A percentile compares a stretch with the other conserved stretches of the same genome.
Evolutionary conservation across 331 rosid species (phyloP).

Genomic region (Dryas integrifolia): DNA sequence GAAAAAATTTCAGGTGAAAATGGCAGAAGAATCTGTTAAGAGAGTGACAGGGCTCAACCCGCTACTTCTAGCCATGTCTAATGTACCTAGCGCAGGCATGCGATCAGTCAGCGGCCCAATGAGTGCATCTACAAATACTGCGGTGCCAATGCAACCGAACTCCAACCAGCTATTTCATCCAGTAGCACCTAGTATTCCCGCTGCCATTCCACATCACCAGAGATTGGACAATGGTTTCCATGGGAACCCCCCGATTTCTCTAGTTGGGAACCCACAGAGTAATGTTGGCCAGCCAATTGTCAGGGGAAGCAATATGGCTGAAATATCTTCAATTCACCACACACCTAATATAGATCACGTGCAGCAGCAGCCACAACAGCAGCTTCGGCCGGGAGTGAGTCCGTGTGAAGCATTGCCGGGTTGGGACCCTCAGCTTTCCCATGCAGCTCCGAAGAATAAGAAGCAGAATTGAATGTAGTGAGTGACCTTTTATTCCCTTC

Average conservation of each 20-base stretch:
- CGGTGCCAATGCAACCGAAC: conserved; percentile 37
- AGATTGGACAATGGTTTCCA: conserved; percentile 34
- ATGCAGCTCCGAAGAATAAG: conserved; percentile 20
- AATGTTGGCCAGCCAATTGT: conserved; percentile 18
- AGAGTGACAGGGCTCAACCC: conserved; percentile 53
- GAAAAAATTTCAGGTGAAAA: conserved; percentile 43
- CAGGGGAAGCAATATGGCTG: conserved; percentile 28
- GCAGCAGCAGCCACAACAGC: conserved; percentile 32
- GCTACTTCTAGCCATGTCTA: conserved; percentile 45
- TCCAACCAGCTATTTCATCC: conserved; percentile 47
- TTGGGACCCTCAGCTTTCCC: conserved; percentile 33
- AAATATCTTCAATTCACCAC: conserved; percentile 22
- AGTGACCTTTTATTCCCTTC: background rate
- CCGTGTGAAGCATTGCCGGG: conserved; percentile 27
- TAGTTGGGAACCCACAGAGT: conserved; percentile 21
- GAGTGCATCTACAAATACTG: conserved; percentile 22
- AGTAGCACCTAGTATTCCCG: conserved; percentile 24
- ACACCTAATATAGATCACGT: conserved; percentile 10
- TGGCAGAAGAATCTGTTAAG: conserved; percentile 57
- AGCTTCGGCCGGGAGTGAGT: conserved; percentile 16
- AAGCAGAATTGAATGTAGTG: conserved; percentile 16
- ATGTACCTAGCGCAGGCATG: conserved; percentile 26
- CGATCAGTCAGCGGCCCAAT: conserved; percentile 20
- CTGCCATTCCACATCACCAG: conserved; percentile 32
- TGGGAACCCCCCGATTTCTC: conserved; percentile 20